phyloP scores from a whole-genome alignment of 2,329 filamentous ascomycete species.

The Plenodomus biglobosus region DNA sequence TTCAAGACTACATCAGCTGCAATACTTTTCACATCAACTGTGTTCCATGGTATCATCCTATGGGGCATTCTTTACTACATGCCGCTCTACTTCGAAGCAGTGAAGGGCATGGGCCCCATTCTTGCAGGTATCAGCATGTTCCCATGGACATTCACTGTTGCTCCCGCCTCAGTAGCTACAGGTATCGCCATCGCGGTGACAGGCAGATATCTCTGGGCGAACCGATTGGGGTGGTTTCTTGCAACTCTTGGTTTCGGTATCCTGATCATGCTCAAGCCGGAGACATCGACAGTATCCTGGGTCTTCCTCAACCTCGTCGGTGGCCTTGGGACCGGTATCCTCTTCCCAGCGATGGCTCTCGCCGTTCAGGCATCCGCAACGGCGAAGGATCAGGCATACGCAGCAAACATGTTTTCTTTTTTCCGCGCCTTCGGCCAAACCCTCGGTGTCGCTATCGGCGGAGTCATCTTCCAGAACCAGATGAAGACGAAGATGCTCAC shows the following conservation, averaged over 20 bases:
- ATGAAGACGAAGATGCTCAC: conserved; percentile 55
- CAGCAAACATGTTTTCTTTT: conserved; percentile 68
- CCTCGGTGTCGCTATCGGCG: conserved; percentile 66
- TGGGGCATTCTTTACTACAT: conserved; percentile 48
- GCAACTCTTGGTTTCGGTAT: conserved; percentile 61
- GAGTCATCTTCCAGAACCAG: conserved; percentile 70
- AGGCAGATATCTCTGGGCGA: conserved; percentile 62
- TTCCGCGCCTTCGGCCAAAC: conserved; percentile 66
- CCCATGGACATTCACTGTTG: conserved; percentile 59
- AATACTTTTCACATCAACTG: conserved; percentile 55
- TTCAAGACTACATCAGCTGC: conserved; percentile 55
- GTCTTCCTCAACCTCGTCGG: conserved; percentile 63
- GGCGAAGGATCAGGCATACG: conserved; percentile 60
- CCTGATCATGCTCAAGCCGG: conserved; percentile 52
- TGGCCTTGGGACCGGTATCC: conserved; percentile 63
- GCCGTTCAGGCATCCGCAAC: conserved; percentile 64
- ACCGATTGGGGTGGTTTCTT: conserved; percentile 64
- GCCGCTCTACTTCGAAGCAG: conserved; percentile 48
- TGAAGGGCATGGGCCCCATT: conserved; percentile 45
- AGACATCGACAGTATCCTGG: conserved; percentile 58
- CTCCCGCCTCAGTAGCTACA: conserved; percentile 59
- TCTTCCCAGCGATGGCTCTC: conserved; percentile 66
- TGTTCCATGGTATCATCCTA: conserved; percentile 59
- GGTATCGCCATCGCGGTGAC: conserved; percentile 58
- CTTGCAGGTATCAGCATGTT: conserved; percentile 46